Conservation (phyloP, 768 basidiomycete genomes). For the Tylopilus intermedius region DNA sequence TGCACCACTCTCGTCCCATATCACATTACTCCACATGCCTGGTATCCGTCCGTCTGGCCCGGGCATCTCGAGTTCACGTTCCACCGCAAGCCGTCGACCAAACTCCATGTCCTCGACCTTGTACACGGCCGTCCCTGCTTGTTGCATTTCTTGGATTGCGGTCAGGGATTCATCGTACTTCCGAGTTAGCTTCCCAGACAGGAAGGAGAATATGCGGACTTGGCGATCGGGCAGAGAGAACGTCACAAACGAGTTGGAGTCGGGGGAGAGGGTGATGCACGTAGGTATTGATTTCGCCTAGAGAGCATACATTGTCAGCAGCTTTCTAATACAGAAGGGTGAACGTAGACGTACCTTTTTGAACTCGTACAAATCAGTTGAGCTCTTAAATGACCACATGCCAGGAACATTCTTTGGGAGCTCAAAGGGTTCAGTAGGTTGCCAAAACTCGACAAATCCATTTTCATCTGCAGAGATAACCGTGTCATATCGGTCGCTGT, state of each 20-base stretch:
- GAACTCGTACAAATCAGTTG: conserved; percentile 95
- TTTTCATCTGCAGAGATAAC: conserved; percentile 93
- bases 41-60: conserved; percentile 68
- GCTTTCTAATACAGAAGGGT: background rate
- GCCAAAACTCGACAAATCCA: conserved; percentile 97
- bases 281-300: conserved; percentile 91
- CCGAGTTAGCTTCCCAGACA: conserved; percentile 81
- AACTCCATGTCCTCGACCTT: conserved; percentile 99
- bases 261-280: conserved; percentile 86
- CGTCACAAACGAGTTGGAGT: conserved; percentile 84
- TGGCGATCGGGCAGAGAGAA: conserved; percentile 93
- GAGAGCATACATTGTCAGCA: background rate
- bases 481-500: conserved; percentile 83
- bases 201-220: conserved; percentile 89
- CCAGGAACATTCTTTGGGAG: conserved; percentile 71
- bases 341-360: conserved; percentile 66
- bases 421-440: conserved; percentile 83
- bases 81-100: conserved; percentile 88
- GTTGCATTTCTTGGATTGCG: conserved; percentile 98
- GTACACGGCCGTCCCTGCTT: conserved; percentile 89
- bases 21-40: conserved; percentile 78
- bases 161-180: conserved; percentile 93
- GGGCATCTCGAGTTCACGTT: conserved; percentile 84
- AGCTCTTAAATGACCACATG: conserved; percentile 86
- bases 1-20: conserved; percentile 98